A percentile compares a stretch with the other conserved stretches of the same genome.
These are phyloP conservation scores for Isoetes taiwanensis DNA, from an alignment of 75 land plant genomes.

Conservation along the genomic window DNA sequence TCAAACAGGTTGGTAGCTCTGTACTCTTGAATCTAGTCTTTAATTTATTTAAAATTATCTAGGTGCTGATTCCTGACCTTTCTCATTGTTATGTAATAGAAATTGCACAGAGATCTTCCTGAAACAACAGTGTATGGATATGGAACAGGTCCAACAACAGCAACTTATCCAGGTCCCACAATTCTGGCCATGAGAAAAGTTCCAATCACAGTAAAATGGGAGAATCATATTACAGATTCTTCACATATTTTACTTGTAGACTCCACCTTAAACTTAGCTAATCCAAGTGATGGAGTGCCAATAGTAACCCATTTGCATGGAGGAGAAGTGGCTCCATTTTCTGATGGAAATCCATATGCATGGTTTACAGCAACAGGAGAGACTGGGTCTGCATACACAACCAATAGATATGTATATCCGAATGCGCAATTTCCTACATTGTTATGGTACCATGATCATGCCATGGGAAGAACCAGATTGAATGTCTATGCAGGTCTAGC, in stretches of 20 bases:
- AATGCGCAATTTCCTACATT: conserved; percentile 9
- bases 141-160: conserved; percentile 6
- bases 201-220: conserved; percentile 11
- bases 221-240: conserved; percentile 14
- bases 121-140: conserved; percentile 17
- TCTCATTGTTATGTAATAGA: too few species aligned
- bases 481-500: conserved; percentile 12
- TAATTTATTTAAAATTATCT: too few species aligned
- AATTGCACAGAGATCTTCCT: conserved; percentile 21
- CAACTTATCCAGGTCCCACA: conserved; percentile 19
- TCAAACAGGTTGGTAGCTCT: conserved; percentile 15
- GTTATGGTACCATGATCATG: conserved; percentile 21
- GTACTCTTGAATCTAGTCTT: too few species aligned
- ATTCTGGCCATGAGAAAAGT: conserved; percentile 2
- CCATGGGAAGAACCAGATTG: conserved; percentile 15
- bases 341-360: conserved; percentile 15
- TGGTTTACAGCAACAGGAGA: conserved; percentile 12
- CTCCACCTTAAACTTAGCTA: conserved; percentile 4
- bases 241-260: conserved; percentile 8
- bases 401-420: conserved; percentile 6
- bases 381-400: background rate
- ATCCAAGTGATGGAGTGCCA: conserved; percentile 9
- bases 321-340: background rate
- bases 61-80: too few species aligned
- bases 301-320: conserved; percentile 17